These are phyloP conservation scores for Microcera coccophila DNA, from an alignment of 2,329 filamentous ascomycete species.

Conservation along the genomic window DNA sequence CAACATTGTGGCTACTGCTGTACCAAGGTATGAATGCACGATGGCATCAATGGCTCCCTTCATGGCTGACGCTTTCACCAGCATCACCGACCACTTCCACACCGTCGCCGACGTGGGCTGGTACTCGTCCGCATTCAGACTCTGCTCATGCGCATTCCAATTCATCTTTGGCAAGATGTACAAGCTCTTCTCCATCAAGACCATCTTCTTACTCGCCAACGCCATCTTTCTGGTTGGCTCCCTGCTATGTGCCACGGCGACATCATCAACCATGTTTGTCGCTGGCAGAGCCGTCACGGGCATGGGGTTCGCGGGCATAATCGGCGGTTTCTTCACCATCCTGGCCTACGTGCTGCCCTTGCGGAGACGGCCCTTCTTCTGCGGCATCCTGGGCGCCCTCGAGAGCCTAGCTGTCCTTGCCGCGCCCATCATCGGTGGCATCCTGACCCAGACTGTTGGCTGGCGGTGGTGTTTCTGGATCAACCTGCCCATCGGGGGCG, in stretches of 20 bases:
- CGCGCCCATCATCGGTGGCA: slow-evolving; percentile 26
- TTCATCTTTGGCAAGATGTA: slow-evolving; percentile 16
- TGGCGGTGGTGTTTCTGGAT: slow-evolving; percentile 37
- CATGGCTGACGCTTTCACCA: no score
- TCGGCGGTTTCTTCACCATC: slow-evolving; percentile 30
- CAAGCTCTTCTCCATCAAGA: slow-evolving; percentile 13
- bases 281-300: slow-evolving; percentile 45
- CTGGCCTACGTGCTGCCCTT: slow-evolving; percentile 1
- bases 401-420: slow-evolving; percentile 17
- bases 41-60: no score
- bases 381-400: slow-evolving; percentile 10
- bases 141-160: slow-evolving; percentile 39
- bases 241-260: slow-evolving; percentile 42
- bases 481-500: slow-evolving; percentile 24
- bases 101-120: slow-evolving; percentile 21
- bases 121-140: slow-evolving; percentile 29
- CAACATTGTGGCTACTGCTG: slow-evolving; percentile 22
- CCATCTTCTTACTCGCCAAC: slow-evolving; percentile 37
- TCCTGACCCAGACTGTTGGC: slow-evolving; percentile 25
- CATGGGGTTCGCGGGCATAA: slow-evolving; percentile 39
- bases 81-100: slow-evolving; percentile 25
- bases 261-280: slow-evolving; percentile 40
- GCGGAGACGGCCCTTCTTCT: slow-evolving; percentile 1
- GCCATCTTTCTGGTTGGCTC: slow-evolving; percentile 43
- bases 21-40: no score